A percentile compares a stretch with the other conserved stretches of the same genome.
phyloP scores from a whole-genome alignment of 106 monocot genomes.

The Dioscorea alata region DNA sequence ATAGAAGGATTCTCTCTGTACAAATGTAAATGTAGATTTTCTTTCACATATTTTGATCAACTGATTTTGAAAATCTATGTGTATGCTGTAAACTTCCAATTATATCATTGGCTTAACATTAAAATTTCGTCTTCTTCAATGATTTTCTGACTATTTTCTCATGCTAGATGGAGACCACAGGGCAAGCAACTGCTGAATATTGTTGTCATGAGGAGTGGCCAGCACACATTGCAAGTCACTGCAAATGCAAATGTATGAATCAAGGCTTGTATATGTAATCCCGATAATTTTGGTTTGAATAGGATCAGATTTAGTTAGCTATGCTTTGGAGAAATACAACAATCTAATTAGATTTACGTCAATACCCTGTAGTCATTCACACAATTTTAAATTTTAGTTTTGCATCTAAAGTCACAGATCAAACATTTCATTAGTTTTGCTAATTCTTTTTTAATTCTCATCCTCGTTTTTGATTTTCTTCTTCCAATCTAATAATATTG shows the following conservation, averaged over 20 bases:
- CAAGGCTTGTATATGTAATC: slow-evolving; percentile 4
- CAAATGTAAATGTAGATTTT: background rate
- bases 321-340: background rate
- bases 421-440: too few species aligned
- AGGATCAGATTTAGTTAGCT: background rate
- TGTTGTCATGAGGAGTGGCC: slow-evolving; percentile 1
- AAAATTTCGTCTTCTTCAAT: background rate
- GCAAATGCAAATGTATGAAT: slow-evolving; percentile 33
- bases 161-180: slow-evolving; percentile 15
- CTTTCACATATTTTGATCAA: background rate
- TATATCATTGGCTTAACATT: background rate
- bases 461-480: background rate
- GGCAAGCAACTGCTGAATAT: slow-evolving; percentile 3
- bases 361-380: background rate
- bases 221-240: slow-evolving; percentile 1
- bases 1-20: background rate
- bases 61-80: background rate
- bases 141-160: slow-evolving; percentile 5
- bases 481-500: background rate
- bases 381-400: too few species aligned
- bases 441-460: background rate
- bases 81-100: background rate
- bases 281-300: slow-evolving; percentile 5
- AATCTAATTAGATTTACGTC: too few species aligned
- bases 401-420: too few species aligned